Percentiles rank a stretch among this genome's conserved stretches.
These are phyloP conservation scores for Xylariaceae sp. DNA, from an alignment of 2,329 filamentous ascomycete species.

Conservation along the genomic window DNA sequence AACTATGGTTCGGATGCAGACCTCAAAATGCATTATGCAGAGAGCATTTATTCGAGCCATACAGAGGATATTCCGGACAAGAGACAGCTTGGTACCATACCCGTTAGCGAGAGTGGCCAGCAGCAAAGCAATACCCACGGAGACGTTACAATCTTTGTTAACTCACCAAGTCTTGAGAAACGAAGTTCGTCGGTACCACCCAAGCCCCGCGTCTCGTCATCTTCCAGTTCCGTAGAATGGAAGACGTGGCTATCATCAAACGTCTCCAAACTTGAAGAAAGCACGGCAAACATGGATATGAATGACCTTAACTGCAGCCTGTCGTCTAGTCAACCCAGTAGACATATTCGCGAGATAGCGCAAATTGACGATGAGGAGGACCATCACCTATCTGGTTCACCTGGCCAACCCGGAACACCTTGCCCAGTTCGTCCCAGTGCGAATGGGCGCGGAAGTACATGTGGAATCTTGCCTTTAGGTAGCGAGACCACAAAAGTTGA, in stretches of 20 bases:
- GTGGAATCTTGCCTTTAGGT: background rate
- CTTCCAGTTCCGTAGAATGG: constrained; percentile 43
- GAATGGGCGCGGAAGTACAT: too few species aligned
- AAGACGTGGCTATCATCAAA: constrained; percentile 51
- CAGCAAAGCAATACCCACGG: constrained; percentile 26
- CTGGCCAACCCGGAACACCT: background rate
- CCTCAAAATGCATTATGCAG: constrained; percentile 37
- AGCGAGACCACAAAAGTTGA: background rate
- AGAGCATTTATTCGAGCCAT: constrained; percentile 46
- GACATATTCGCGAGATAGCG: constrained; percentile 46
- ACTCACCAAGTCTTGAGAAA: constrained; percentile 29
- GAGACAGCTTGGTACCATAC: constrained; percentile 10
- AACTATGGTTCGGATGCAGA: constrained; percentile 38
- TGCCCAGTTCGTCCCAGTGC: background rate
- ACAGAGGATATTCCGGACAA: constrained; percentile 18
- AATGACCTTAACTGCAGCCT: constrained; percentile 17
- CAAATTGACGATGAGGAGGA: constrained; percentile 42
- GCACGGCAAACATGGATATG: constrained; percentile 12
- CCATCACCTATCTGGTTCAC: background rate
- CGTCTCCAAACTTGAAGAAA: constrained; percentile 42
- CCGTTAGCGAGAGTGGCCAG: constrained; percentile 17
- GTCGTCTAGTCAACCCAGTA: constrained; percentile 23
- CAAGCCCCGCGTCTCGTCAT: constrained; percentile 30
- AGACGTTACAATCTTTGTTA: constrained; percentile 34
- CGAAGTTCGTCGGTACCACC: constrained; percentile 20